phyloP scores from a whole-genome alignment of 1,284 basidiomycete genomes.

The Malassezia slooffiae region DNA sequence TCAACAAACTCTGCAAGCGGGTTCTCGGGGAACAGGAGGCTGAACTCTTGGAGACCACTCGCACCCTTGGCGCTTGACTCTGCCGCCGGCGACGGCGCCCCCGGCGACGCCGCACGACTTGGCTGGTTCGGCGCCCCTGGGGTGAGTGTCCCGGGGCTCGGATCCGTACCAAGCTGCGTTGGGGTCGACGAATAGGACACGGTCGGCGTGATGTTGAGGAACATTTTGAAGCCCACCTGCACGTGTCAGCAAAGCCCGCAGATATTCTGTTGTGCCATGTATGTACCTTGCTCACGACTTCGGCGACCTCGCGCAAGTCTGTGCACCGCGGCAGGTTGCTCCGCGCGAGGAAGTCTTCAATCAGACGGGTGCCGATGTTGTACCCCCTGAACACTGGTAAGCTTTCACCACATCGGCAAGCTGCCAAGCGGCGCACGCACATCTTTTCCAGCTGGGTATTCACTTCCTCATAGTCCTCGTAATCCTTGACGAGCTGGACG shows the following conservation, averaged over 20 bases:
- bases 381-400: conserved; percentile 64
- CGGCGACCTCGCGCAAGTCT: conserved; percentile 76
- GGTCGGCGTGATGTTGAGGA: conserved; percentile 80
- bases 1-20: conserved; percentile 95
- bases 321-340: conserved; percentile 59
- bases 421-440: conserved; percentile 46
- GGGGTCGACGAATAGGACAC: conserved; percentile 56
- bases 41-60: conserved; percentile 53
- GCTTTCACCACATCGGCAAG: neutral
- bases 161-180: no score
- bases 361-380: conserved; percentile 88
- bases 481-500: conserved; percentile 96
- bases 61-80: neutral
- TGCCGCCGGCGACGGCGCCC: neutral
- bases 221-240: conserved; percentile 91
- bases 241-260: no score
- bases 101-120: neutral
- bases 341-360: conserved; percentile 93
- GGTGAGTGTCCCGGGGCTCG: no score
- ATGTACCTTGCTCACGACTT: conserved; percentile 44
- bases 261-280: no score
- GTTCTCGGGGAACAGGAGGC: conserved; percentile 83
- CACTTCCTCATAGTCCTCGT: conserved; percentile 84
- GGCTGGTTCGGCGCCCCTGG: neutral
- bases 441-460: conserved; percentile 59